Evolutionary conservation across 148 eudicot genomes (phyloP).

Genomic region (Amaranthus hypochondriacus): DNA sequence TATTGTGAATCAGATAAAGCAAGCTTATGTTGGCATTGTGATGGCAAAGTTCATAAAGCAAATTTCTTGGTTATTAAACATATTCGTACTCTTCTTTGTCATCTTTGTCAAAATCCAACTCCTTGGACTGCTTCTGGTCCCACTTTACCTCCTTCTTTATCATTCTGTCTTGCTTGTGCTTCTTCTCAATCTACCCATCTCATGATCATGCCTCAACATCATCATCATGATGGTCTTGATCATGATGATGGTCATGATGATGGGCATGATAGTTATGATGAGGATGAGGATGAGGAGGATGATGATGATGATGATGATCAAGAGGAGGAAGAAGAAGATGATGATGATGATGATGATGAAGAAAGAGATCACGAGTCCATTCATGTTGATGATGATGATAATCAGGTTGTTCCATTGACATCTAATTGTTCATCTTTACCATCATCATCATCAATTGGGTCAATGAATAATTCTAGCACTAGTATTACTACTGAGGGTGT

Average conservation of each 20-base stretch:
- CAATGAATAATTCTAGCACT: background rate
- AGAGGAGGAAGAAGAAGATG: background rate
- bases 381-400: slow-evolving; percentile 13
- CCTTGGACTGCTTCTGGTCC: slow-evolving; percentile 51
- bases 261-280: background rate
- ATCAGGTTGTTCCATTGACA: slow-evolving; percentile 39
- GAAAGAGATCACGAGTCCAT: background rate
- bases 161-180: slow-evolving; percentile 17
- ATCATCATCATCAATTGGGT: background rate
- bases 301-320: background rate
- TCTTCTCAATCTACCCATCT: background rate
- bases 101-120: slow-evolving; percentile 34
- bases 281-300: background rate
- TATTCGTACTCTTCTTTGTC: slow-evolving; percentile 33
- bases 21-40: slow-evolving; percentile 37
- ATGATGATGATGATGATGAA: slow-evolving; percentile 5
- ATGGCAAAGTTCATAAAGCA: slow-evolving; percentile 45
- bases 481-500: background rate
- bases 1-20: slow-evolving; percentile 45
- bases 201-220: background rate
- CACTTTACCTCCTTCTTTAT: slow-evolving; percentile 19
- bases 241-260: too few relatives aligned
- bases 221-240: background rate
- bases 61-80: slow-evolving; percentile 46
- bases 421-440: background rate